Conservation (phyloP, 345 rosid genomes). For the Camelina sativa region DNA sequence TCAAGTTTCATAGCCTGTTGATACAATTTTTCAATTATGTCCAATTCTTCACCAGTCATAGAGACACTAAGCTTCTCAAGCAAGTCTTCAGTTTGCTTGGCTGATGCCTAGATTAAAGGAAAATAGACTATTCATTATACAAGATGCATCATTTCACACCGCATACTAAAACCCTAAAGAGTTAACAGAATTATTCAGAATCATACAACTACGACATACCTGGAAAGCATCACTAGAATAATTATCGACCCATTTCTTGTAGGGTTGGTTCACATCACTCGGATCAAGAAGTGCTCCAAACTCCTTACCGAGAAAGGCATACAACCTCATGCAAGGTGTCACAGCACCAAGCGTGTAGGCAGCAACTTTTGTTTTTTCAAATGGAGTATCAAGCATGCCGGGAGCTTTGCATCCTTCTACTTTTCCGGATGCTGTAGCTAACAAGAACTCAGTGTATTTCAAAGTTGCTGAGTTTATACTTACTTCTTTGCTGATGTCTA, state of each 20-base stretch:
- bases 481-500: slow-evolving; percentile 60
- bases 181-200: slow-evolving; percentile 15
- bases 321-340: slow-evolving; percentile 95
- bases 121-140: slow-evolving; percentile 41
- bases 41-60: slow-evolving; percentile 96
- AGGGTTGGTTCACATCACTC: slow-evolving; percentile 61
- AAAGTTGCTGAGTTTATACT: slow-evolving; percentile 66
- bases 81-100: slow-evolving; percentile 90
- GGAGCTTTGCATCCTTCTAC: slow-evolving; percentile 92
- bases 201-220: slow-evolving; percentile 51
- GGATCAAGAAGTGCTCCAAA: slow-evolving; percentile 57
- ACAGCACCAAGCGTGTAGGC: slow-evolving; percentile 96
- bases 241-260: slow-evolving; percentile 84
- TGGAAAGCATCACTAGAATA: slow-evolving; percentile 79
- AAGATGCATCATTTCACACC: slow-evolving; percentile 18
- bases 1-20: slow-evolving; percentile 98
- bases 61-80: slow-evolving; percentile 91
- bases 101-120: slow-evolving; percentile 70
- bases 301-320: slow-evolving; percentile 84
- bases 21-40: slow-evolving; percentile 86
- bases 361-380: slow-evolving; percentile 95
- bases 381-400: slow-evolving; percentile 93
- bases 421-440: slow-evolving; percentile 97
- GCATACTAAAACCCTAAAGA: slow-evolving; percentile 21
- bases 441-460: slow-evolving; percentile 80